These are phyloP conservation scores for Mayamaea pseudoterrestris DNA, from an alignment of 108 stramenopile genomes.

Conservation along the genomic window DNA sequence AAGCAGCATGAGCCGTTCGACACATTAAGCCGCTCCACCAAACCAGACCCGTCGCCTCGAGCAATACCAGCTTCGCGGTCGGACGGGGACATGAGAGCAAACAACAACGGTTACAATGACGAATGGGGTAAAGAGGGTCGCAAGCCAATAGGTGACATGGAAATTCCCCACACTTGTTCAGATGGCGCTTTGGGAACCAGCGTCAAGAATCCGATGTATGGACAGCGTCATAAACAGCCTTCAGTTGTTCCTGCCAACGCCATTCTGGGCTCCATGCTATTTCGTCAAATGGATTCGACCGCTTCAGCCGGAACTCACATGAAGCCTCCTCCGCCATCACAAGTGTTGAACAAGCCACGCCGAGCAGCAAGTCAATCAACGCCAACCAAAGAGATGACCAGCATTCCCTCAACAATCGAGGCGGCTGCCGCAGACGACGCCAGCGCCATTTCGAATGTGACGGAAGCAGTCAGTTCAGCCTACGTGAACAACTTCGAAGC, in stretches of 20 bases:
- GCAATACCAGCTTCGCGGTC: background rate
- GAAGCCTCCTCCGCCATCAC: background rate
- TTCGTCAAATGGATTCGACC: constrained; percentile 1
- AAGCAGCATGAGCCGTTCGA: too few relatives aligned
- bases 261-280: constrained; percentile 1
- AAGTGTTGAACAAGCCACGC: background rate
- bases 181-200: too few relatives aligned
- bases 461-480: constrained; percentile 6
- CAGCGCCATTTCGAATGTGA: background rate
- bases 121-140: too few relatives aligned
- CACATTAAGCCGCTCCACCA: background rate
- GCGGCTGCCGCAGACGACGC: background rate
- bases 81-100: background rate
- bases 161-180: too few relatives aligned
- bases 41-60: constrained; percentile 5
- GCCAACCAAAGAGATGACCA: constrained; percentile 1
- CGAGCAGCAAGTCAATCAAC: background rate
- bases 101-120: too few relatives aligned
- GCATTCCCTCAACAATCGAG: constrained; percentile 1
- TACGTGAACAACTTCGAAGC: constrained; percentile 1
- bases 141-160: too few relatives aligned
- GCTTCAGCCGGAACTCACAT: background rate
- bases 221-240: too few relatives aligned
- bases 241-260: background rate
- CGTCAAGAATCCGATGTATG: too few relatives aligned